Evolutionary conservation across 1,284 basidiomycete genomes (phyloP), one percentile per base, ranked within the genome.

Genomic region (Leccinum griseonigrum): DNA sequence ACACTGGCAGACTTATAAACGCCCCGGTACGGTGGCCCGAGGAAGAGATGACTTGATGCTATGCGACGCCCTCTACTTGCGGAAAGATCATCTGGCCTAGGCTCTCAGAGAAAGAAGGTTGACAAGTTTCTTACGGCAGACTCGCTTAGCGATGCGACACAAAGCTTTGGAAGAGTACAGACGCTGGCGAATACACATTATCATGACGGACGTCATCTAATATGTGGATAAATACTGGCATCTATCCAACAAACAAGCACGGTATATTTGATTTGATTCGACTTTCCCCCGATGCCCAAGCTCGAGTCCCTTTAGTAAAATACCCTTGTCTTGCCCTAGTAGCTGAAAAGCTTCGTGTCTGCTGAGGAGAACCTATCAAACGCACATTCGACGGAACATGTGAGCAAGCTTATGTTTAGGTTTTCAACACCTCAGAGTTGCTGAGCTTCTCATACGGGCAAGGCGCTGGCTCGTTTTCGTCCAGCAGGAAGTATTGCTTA

Each of bases 401-500:
- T 13, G 4, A 43, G 38, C 13, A 10, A 2, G 18, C 52, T 22
- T 51, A 28, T 60, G 22, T 57, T 60, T 52, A 69, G 16, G 36
- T 36, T 43, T 59, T 55, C 11, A 53, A 6, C 10, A 22, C 38
- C n/a, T 60, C 48, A 3, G 68, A 59, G 6, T 56, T 13, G 26
- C 38, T 54, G 4, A 69, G 48, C 38, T 32, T 56, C 4, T 67
- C 63, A 5, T 68, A 68, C 5, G 68, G 68, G 31, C 66, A 68
- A 5, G 64, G n/a, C 0, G 68, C 66, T 4, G 68, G 64, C n/a
- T 62, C 58, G 28, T 66, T 68, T 28, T 69, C 66, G 52, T 69
- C 68, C 43, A 68, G n/a, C 32, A 69, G 40, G 16, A 69, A 68
- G 60, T 69, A 68, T 29, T 69, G 68, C 54, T 58, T 61, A 22